A percentile compares a stretch with the other conserved stretches of the same genome.
These are phyloP conservation scores for Nigrospora oryzae DNA, from an alignment of 2,329 filamentous ascomycete genomes.

Conservation along the genomic window DNA sequence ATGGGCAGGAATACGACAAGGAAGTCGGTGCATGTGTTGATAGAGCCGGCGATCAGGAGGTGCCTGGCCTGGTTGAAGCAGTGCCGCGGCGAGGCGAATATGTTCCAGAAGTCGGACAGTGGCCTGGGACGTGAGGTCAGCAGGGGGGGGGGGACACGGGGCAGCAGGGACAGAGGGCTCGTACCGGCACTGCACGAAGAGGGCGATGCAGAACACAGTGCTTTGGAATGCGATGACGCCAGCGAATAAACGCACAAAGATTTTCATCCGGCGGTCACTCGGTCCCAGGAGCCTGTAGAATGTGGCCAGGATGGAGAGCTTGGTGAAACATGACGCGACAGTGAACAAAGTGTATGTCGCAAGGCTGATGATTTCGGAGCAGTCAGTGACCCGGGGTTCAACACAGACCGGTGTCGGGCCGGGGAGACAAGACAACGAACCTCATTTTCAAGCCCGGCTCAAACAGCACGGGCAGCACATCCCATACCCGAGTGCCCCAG, in stretches of 20 bases:
- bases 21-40: constrained; percentile 51
- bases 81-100: constrained; percentile 22
- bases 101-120: constrained; percentile 24
- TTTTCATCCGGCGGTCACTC: constrained; percentile 13
- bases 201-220: constrained; percentile 20
- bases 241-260: constrained; percentile 13
- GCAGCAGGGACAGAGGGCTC: constrained; percentile 8
- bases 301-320: constrained; percentile 25
- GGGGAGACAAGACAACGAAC: constrained; percentile 4
- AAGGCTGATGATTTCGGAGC: constrained; percentile 6
- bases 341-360: constrained; percentile 22
- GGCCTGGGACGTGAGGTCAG: constrained; percentile 13
- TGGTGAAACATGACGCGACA: constrained; percentile 22
- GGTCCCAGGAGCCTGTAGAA: constrained; percentile 20
- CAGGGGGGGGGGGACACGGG: constrained; percentile 11
- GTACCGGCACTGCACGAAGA: constrained; percentile 23
- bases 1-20: constrained; percentile 39
- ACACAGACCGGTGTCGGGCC: neutral
- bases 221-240: constrained; percentile 15
- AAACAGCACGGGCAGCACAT: constrained; percentile 9
- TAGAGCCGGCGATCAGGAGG: constrained; percentile 41
- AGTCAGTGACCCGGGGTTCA: neutral
- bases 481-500: constrained; percentile 20
- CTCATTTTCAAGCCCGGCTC: constrained; percentile 11
- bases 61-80: constrained; percentile 39